Conservation (phyloP, 345 rosid genomes). For the Syzygium aromaticum region DNA sequence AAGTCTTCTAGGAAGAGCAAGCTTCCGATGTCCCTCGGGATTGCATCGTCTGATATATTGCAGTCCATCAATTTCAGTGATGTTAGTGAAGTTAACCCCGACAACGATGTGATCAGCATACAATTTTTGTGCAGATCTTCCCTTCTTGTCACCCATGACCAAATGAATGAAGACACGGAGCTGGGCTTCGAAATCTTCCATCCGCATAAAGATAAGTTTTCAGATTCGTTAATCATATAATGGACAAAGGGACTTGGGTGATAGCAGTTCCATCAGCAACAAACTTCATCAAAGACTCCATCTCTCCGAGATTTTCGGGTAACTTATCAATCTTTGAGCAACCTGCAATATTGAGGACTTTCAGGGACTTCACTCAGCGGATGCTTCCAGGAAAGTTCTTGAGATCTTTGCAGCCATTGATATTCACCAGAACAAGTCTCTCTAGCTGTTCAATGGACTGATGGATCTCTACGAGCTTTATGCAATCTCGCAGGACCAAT, state of each 20-base stretch:
- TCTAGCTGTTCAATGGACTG: constrained; percentile 7
- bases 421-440: constrained; percentile 1
- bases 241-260: background rate
- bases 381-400: constrained; percentile 12
- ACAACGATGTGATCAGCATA: background rate
- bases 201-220: background rate
- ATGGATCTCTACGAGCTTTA: constrained; percentile 5
- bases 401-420: constrained; percentile 14
- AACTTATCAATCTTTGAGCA: constrained; percentile 12
- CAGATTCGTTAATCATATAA: background rate
- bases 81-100: constrained; percentile 1
- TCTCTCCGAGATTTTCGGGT: background rate
- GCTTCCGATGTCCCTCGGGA: background rate
- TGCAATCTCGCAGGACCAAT: constrained; percentile 5
- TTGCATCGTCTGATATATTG: constrained; percentile 3
- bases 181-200: background rate
- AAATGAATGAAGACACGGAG: constrained; percentile 1
- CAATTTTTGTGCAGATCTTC: background rate
- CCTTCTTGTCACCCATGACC: constrained; percentile 4
- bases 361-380: constrained; percentile 4
- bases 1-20: background rate
- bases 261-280: constrained; percentile 6
- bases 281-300: constrained; percentile 13
- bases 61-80: constrained; percentile 6
- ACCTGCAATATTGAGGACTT: constrained; percentile 12